phyloP scores from a whole-genome alignment of 2,329 filamentous ascomycete genomes.

The Colletotrichum scovillei region DNA sequence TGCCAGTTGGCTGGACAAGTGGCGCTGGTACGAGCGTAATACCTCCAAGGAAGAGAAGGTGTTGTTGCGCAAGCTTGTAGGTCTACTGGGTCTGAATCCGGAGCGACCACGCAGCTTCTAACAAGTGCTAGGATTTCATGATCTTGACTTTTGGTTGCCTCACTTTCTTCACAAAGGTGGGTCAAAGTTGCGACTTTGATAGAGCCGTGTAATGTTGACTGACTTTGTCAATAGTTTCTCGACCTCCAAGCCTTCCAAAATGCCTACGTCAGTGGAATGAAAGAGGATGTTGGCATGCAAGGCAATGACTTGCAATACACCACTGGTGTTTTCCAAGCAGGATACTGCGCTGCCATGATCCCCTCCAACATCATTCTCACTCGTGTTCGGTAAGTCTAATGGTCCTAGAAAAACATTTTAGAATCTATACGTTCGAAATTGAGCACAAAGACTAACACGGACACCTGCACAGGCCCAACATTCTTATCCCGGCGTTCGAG shows the following conservation, averaged over 20 bases:
- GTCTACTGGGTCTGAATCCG: background rate
- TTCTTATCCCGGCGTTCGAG: constrained; percentile 61
- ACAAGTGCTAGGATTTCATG: constrained; percentile 62
- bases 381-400: constrained; percentile 39
- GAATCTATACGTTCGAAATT: accelerated
- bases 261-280: constrained; percentile 53
- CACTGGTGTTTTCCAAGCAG: constrained; percentile 60
- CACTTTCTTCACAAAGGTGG: constrained; percentile 64
- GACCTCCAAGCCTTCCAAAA: constrained; percentile 41
- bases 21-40: constrained; percentile 20
- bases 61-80: constrained; percentile 63
- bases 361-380: constrained; percentile 71
- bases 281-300: constrained; percentile 45
- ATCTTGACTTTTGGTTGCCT: constrained; percentile 73
- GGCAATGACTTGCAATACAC: constrained; percentile 59
- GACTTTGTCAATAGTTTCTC: background rate
- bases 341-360: constrained; percentile 67
- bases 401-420: background rate
- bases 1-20: constrained; percentile 16
- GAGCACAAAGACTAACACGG: background rate
- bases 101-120: background rate
- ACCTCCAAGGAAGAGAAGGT: constrained; percentile 49
- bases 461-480: constrained; percentile 55
- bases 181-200: constrained; percentile 27
- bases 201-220: background rate